A percentile compares a stretch with the other conserved stretches of the same genome.
These are phyloP conservation scores for Bimuria novae-zelandiae DNA, from an alignment of 2,329 filamentous ascomycete genomes.

Conservation along the genomic window DNA sequence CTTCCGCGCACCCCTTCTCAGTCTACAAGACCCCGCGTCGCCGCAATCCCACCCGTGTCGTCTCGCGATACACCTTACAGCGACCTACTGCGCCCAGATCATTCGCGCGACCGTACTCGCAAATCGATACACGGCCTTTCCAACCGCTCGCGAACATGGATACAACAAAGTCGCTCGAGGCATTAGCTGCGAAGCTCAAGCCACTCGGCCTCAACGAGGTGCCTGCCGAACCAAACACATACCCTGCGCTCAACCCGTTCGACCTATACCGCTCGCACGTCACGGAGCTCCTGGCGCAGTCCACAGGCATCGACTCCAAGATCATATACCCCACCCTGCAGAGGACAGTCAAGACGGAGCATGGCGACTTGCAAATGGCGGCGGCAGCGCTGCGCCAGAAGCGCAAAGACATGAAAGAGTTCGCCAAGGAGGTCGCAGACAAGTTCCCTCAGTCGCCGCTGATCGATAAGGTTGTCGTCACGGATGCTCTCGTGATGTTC, in stretches of 20 bases:
- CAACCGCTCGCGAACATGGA: constrained; percentile 30
- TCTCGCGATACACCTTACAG: neutral
- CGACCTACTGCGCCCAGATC: neutral
- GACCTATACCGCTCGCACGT: constrained; percentile 82
- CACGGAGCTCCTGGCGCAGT: constrained; percentile 67
- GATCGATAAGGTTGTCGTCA: constrained; percentile 69
- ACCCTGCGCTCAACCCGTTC: constrained; percentile 73
- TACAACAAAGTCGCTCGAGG: constrained; percentile 38
- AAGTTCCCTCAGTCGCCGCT: constrained; percentile 75
- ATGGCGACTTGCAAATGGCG: constrained; percentile 79
- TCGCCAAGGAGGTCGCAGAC: constrained; percentile 60
- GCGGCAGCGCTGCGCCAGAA: constrained; percentile 80
- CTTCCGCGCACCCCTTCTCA: constrained; percentile 1
- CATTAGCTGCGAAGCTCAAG: constrained; percentile 43
- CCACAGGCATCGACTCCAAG: constrained; percentile 70
- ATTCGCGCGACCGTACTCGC: constrained; percentile 17
- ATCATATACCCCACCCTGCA: constrained; percentile 76
- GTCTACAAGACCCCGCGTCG: constrained; percentile 6
- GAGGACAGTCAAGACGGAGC: constrained; percentile 79
- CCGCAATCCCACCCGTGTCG: constrained; percentile 1
- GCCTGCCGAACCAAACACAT: constrained; percentile 47
- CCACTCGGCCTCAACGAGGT: constrained; percentile 45
- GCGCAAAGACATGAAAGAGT: constrained; percentile 63
- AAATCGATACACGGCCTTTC: constrained; percentile 24
- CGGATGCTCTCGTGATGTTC: constrained; percentile 75